Conservation (phyloP, 768 basidiomycete genomes). For the Paxillus involutus region DNA sequence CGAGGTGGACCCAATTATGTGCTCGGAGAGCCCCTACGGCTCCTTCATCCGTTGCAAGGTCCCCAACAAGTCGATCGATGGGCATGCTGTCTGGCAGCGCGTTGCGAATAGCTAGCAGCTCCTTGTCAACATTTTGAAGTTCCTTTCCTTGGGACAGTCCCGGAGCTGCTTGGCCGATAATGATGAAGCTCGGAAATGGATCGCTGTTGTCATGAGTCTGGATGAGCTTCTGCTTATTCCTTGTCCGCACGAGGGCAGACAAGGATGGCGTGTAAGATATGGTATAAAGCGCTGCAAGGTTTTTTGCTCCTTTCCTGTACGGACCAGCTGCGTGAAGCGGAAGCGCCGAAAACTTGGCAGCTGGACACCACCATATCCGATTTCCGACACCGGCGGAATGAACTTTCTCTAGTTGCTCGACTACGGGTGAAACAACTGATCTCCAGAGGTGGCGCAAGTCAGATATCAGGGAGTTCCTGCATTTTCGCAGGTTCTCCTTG, state of each 20-base stretch:
- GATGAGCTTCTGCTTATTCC: neutral
- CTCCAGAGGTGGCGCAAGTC: slow-evolving; percentile 21
- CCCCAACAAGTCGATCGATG: neutral
- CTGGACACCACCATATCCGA: slow-evolving; percentile 16
- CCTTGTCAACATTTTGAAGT: neutral
- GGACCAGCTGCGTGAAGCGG: slow-evolving; percentile 21
- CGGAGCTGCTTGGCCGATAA: slow-evolving; percentile 4
- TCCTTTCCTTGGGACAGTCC: neutral
- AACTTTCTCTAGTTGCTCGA: neutral
- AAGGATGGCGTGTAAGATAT: slow-evolving; percentile 24
- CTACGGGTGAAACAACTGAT: slow-evolving; percentile 12
- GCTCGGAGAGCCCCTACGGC: slow-evolving; percentile 4
- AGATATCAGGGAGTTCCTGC: neutral
- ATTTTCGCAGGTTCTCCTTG: slow-evolving; percentile 2
- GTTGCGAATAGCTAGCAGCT: slow-evolving; percentile 1
- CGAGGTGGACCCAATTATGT: slow-evolving; percentile 21
- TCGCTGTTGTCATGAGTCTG: neutral
- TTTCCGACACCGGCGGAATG: slow-evolving; percentile 1
- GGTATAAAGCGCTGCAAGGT: slow-evolving; percentile 11
- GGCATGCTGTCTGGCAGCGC: neutral
- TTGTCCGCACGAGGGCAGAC: slow-evolving; percentile 13
- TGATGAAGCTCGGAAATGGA: neutral
- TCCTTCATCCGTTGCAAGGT: neutral
- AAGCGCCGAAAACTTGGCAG: slow-evolving; percentile 5
- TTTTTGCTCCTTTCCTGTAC: slow-evolving; percentile 1